Percentiles rank a stretch among this genome's conserved stretches.
phyloP scores from a whole-genome alignment of 495 filamentous ascomycete species.

The Xylaria telfairii region DNA sequence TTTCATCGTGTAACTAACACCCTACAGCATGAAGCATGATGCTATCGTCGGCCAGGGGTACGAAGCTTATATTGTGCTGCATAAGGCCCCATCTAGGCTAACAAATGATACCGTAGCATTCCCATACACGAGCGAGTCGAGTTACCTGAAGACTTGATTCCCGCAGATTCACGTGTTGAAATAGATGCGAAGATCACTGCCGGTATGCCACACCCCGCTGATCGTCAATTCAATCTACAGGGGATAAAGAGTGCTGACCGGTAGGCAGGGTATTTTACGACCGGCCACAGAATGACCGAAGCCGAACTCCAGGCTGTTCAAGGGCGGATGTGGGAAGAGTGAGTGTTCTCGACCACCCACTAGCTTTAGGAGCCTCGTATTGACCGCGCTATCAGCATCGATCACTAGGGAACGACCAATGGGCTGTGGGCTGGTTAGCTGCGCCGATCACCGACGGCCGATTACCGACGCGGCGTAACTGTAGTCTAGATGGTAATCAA shows the following conservation, averaged over 20 bases:
- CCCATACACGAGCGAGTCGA: slow-evolving; percentile 92
- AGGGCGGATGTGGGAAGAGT: slow-evolving; percentile 93
- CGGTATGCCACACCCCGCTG: slow-evolving; percentile 63
- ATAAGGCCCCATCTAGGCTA: slow-evolving; percentile 26
- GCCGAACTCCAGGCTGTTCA: slow-evolving; percentile 84
- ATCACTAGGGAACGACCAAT: slow-evolving; percentile 42
- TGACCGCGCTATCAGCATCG: slow-evolving; percentile 49
- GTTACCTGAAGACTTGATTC: slow-evolving; percentile 93
- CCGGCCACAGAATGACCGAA: slow-evolving; percentile 85
- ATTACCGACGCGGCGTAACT: slow-evolving; percentile 13
- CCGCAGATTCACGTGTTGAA: slow-evolving; percentile 92
- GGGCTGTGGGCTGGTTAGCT: slow-evolving; percentile 12
- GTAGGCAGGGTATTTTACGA: slow-evolving; percentile 74
- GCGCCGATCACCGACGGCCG: slow-evolving; percentile 20
- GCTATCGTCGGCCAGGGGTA: slow-evolving; percentile 93
- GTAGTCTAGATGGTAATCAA: background rate
- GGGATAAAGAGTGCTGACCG: slow-evolving; percentile 31
- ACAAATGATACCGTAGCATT: slow-evolving; percentile 58
- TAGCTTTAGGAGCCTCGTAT: slow-evolving; percentile 29
- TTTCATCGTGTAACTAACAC: slow-evolving; percentile 31
- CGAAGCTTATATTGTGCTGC: slow-evolving; percentile 36
- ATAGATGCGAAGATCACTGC: slow-evolving; percentile 99
- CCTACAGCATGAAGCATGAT: slow-evolving; percentile 90
- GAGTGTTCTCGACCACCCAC: slow-evolving; percentile 41
- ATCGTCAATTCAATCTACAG: slow-evolving; percentile 24